Percentiles rank a stretch among this genome's conserved stretches.
Conservation (phyloP, 331 rosid genomes). For the Spiraea crenata region DNA sequence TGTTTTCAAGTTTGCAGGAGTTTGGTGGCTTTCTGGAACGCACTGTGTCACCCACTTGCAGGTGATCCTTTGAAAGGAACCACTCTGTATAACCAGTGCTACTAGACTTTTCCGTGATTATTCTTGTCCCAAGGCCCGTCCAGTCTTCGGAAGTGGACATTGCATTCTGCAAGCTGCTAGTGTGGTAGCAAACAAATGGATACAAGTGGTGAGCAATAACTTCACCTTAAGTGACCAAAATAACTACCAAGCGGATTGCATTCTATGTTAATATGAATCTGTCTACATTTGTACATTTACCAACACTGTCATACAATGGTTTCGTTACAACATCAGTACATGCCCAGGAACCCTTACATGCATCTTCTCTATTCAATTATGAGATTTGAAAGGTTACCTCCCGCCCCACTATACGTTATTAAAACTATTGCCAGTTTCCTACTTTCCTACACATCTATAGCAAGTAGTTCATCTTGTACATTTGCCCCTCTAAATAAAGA, state of each 20-base stretch:
- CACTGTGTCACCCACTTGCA: slow-evolving; percentile 83
- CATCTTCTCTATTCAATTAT: neutral
- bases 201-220: neutral
- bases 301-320: neutral
- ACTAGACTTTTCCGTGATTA: slow-evolving; percentile 45
- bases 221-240: neutral
- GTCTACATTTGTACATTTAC: neutral
- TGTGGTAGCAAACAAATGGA: slow-evolving; percentile 3
- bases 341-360: neutral
- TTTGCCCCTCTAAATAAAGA: neutral
- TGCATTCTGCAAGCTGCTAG: slow-evolving; percentile 60
- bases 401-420: neutral
- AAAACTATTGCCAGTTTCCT: neutral
- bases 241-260: neutral
- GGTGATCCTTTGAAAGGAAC: slow-evolving; percentile 80
- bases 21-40: slow-evolving; percentile 76
- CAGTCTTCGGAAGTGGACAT: slow-evolving; percentile 54
- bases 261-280: neutral
- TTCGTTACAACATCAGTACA: neutral
- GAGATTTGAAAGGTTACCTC: neutral
- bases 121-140: slow-evolving; percentile 48
- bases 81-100: slow-evolving; percentile 59
- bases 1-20: slow-evolving; percentile 62
- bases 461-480: neutral
- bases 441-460: neutral